Conservation (phyloP, 805 yeast genomes). For the Candida jianshihensis region DNA sequence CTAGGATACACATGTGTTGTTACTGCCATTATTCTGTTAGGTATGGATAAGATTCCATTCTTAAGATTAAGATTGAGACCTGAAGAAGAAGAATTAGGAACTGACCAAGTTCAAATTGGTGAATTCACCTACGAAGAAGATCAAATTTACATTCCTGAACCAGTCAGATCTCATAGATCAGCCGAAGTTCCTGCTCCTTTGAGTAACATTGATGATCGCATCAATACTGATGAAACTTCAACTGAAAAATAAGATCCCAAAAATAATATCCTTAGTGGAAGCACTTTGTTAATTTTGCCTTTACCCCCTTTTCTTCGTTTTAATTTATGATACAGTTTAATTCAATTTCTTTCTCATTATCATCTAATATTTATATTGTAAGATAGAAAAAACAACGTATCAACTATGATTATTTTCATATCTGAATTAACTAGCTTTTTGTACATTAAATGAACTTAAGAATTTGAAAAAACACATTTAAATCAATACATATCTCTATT, state of each 20-base stretch:
- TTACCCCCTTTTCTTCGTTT: no score
- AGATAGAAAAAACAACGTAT: no score
- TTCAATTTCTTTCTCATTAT: no score
- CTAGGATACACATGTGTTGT: slow-evolving; percentile 71
- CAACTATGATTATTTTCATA: no score
- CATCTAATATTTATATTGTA: no score
- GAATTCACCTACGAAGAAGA: slow-evolving; percentile 73
- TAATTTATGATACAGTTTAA: no score
- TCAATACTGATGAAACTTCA: slow-evolving; percentile 19
- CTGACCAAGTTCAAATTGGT: slow-evolving; percentile 87
- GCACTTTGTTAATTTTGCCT: no score
- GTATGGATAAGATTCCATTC: slow-evolving; percentile 72
- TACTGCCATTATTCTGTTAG: slow-evolving; percentile 59
- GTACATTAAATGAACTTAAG: no score
- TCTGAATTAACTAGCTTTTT: no score
- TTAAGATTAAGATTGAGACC: slow-evolving; percentile 75
- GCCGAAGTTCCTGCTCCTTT: slow-evolving; percentile 22
- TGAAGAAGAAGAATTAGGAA: slow-evolving; percentile 84
- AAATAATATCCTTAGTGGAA: neutral
- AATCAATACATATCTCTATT: neutral
- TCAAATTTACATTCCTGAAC: slow-evolving; percentile 66
- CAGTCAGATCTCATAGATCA: slow-evolving; percentile 53
- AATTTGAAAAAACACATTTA: neutral
- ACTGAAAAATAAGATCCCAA: neutral
- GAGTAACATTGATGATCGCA: slow-evolving; percentile 28